A percentile compares a stretch with the other conserved stretches of the same genome.
Conservation (phyloP, 441 rosid species). For the Populus trichocarpa region DNA sequence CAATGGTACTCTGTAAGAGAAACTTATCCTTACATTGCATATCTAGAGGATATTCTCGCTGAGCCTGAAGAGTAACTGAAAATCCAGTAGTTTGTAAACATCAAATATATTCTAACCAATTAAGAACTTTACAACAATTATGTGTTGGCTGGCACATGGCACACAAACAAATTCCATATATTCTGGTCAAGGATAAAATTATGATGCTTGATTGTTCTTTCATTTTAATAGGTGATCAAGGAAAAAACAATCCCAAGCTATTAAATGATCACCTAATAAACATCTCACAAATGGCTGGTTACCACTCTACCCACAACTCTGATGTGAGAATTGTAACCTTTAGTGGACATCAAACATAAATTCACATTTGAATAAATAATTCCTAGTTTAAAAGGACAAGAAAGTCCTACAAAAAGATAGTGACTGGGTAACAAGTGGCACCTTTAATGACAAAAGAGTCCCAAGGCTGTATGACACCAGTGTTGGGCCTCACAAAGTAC, state of each 20-base stretch:
- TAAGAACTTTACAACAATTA: not conserved
- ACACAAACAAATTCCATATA: not conserved
- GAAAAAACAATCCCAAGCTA: not conserved
- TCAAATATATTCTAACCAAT: not conserved
- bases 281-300: constrained; percentile 1
- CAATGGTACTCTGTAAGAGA: constrained; percentile 84
- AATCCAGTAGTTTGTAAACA: constrained; percentile 7
- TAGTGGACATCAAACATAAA: not conserved
- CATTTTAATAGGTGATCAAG: not conserved
- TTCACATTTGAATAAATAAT: not conserved
- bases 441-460: constrained; percentile 88
- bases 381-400: not conserved
- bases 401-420: constrained; percentile 13
- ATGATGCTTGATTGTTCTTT: not conserved
- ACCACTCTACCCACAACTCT: not conserved
- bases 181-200: not conserved
- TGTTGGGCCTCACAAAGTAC: constrained; percentile 97
- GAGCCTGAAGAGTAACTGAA: constrained; percentile 94
- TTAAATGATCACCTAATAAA: constrained; percentile 8
- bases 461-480: constrained; percentile 91
- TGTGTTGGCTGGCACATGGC: constrained; percentile 4
- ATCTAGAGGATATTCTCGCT: constrained; percentile 70
- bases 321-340: not conserved
- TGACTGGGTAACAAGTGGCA: constrained; percentile 19
- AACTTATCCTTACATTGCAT: constrained; percentile 98